Percentiles rank a stretch among this genome's conserved stretches.
These are phyloP conservation scores for Suillus subaureus DNA, from an alignment of 768 basidiomycete genomes.

Conservation along the genomic window DNA sequence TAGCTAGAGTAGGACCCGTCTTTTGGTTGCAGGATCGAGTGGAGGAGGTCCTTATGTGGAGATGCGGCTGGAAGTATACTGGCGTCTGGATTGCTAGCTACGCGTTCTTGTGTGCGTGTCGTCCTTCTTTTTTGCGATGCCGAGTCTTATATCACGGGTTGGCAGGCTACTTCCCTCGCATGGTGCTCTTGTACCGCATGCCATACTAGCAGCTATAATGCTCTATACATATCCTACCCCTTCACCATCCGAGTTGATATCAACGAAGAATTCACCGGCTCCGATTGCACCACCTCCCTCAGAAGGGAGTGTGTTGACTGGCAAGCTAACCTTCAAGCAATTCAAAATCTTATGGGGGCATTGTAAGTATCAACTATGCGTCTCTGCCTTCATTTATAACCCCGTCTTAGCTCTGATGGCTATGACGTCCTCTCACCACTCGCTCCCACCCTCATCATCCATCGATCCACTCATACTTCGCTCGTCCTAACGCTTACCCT, in stretches of 20 bases:
- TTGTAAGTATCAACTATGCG: slow-evolving; percentile 48
- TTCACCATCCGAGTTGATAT: slow-evolving; percentile 14
- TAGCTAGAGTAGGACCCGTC: slow-evolving; percentile 71
- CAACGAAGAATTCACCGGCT: not conserved
- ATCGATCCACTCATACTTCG: not conserved
- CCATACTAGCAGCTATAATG: slow-evolving; percentile 62
- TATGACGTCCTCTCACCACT: slow-evolving; percentile 57
- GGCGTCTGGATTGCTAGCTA: slow-evolving; percentile 75
- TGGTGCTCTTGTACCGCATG: slow-evolving; percentile 73
- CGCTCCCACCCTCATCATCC: slow-evolving; percentile 23
- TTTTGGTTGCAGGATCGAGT: slow-evolving; percentile 91
- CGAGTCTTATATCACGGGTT: not conserved
- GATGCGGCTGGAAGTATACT: slow-evolving; percentile 72
- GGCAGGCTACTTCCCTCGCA: slow-evolving; percentile 75
- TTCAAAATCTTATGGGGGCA: slow-evolving; percentile 90
- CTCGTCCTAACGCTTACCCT: not conserved
- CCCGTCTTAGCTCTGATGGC: slow-evolving; percentile 57
- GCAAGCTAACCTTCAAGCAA: slow-evolving; percentile 85
- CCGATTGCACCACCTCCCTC: not conserved
- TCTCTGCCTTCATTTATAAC: not conserved
- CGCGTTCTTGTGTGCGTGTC: slow-evolving; percentile 63
- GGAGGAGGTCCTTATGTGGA: slow-evolving; percentile 87
- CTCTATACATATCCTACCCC: slow-evolving; percentile 60
- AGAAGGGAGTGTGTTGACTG: slow-evolving; percentile 77
- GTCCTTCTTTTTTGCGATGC: not conserved